Evolutionary conservation across 163 green algal species (phyloP).

Genomic region (Chlorella variabilis): DNA sequence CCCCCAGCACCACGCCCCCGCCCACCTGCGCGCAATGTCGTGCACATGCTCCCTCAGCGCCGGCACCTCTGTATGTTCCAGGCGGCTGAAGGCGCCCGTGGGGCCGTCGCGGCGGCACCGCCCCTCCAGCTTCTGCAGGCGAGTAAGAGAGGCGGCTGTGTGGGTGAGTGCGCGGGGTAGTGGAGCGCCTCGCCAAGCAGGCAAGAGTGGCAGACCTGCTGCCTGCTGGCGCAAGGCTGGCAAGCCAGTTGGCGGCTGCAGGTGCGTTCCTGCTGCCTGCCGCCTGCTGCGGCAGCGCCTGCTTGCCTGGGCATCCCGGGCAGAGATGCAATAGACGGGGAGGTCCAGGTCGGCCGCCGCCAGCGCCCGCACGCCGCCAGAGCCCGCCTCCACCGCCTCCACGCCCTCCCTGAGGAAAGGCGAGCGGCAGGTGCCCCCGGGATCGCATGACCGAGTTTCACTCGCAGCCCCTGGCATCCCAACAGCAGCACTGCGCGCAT

Average conservation of each 20-base stretch:
- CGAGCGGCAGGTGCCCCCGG: no score
- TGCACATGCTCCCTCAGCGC: slow-evolving; percentile 23
- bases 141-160: not conserved
- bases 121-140: slow-evolving; percentile 9
- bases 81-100: slow-evolving; percentile 6
- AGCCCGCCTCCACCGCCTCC: slow-evolving; percentile 9
- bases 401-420: slow-evolving; percentile 21
- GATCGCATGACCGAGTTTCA: no score
- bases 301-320: slow-evolving; percentile 4
- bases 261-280: no score
- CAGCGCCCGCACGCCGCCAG: not conserved
- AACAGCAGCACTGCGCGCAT: no score
- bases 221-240: no score
- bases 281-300: no score
- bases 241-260: no score
- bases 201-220: no score
- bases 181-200: no score
- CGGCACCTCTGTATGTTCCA: slow-evolving; percentile 26
- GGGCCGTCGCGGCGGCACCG: slow-evolving; percentile 21
- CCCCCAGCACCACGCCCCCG: no score
- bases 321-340: slow-evolving; percentile 21
- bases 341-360: slow-evolving; percentile 13
- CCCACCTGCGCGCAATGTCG: slow-evolving; percentile 19
- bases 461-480: no score
- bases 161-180: no score